These are phyloP conservation scores for Nothophytophthora sp. DNA, from an alignment of 352 stramenopile genomes.

Conservation along the genomic window DNA sequence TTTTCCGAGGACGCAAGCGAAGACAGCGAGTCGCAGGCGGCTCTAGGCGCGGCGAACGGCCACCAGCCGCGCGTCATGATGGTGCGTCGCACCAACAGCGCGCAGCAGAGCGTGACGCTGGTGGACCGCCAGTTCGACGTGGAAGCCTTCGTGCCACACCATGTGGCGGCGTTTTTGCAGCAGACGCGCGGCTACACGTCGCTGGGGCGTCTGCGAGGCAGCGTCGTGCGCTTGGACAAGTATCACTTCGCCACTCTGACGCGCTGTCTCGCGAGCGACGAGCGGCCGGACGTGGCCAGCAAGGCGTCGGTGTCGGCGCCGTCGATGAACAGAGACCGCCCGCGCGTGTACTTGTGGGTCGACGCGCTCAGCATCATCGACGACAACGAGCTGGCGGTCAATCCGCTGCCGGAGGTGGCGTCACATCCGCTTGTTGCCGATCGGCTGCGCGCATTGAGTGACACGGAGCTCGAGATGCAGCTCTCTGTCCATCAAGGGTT, in stretches of 20 bases:
- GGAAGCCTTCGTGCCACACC: slow-evolving; percentile 47
- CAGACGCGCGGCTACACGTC: slow-evolving; percentile 29
- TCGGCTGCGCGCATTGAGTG: slow-evolving; percentile 24
- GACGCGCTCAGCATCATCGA: slow-evolving; percentile 57
- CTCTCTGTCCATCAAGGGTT: slow-evolving; percentile 53
- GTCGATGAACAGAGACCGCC: neutral
- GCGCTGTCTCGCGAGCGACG: slow-evolving; percentile 28
- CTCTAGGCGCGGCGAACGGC: neutral
- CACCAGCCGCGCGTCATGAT: slow-evolving; percentile 51
- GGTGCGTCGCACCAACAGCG: slow-evolving; percentile 43
- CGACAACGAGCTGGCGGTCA: slow-evolving; percentile 46
- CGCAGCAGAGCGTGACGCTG: slow-evolving; percentile 41
- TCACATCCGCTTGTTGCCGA: slow-evolving; percentile 24
- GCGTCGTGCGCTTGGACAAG: slow-evolving; percentile 52
- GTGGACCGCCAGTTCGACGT: slow-evolving; percentile 50
- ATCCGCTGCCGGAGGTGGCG: slow-evolving; percentile 31
- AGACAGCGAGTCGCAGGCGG: slow-evolving; percentile 54
- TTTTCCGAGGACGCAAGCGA: slow-evolving; percentile 47
- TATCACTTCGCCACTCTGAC: slow-evolving; percentile 60
- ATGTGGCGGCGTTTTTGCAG: slow-evolving; percentile 19
- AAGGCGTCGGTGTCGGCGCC: slow-evolving; percentile 25
- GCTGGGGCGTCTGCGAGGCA: slow-evolving; percentile 46
- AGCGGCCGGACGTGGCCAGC: neutral
- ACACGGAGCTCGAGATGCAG: slow-evolving; percentile 40
- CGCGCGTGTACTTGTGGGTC: slow-evolving; percentile 41